Base-by-base conservation (phyloP, 306 rosid genomes). In the Alnus glutinosa region DNA sequence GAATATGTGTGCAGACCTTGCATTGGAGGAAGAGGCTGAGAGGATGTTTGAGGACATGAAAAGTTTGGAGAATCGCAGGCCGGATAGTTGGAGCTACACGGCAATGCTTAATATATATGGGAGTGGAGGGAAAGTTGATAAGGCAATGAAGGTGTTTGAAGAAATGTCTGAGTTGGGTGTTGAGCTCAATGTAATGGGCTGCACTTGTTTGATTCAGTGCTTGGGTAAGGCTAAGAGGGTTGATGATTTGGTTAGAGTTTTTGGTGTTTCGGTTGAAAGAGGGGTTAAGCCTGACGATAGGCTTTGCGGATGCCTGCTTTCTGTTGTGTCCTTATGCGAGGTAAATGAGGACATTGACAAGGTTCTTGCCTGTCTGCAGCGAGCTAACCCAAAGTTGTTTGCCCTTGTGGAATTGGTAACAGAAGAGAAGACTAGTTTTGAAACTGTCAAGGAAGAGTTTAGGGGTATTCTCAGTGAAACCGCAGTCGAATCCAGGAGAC, bases 1-100 rank as follows among this genome's bases (percentile, higher is more conserved):
- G 91, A 93, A 90, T 80, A 96, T 96, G 99, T 96, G 99, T 44
- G 98, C 99, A 0, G 97, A 96, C 70, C 86, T 91, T 49, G 99
- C 97, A 48, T 82, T 96, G 87, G 93, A 89, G 82, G 93, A 86
- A 66, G 98, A 93, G 77, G 99, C 98, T 30, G 97, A 96, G 87
- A 77, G 61, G 83, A 84, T 96, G 12, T 96, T 96, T 23, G 80
- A 73, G 82, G 96, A 93, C 70, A 96, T 96, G 98, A 93, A 90
- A 84, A 73, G 69, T 80, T 88, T 94, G 0, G 77, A 87, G 85
- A 75, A 82, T 70, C 79, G 89, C 76, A 76, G 61, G 78, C 96
- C 98, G 0, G 97, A 96, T 73, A 89, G 93, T 68, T 93, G 92
- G 91, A 93, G 98, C 85, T 93, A 93, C 90, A 96, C 99, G 0